These are phyloP conservation scores for Arthrinium puccinioides DNA, from an alignment of 2,329 filamentous ascomycete genomes.

Conservation along the genomic window DNA sequence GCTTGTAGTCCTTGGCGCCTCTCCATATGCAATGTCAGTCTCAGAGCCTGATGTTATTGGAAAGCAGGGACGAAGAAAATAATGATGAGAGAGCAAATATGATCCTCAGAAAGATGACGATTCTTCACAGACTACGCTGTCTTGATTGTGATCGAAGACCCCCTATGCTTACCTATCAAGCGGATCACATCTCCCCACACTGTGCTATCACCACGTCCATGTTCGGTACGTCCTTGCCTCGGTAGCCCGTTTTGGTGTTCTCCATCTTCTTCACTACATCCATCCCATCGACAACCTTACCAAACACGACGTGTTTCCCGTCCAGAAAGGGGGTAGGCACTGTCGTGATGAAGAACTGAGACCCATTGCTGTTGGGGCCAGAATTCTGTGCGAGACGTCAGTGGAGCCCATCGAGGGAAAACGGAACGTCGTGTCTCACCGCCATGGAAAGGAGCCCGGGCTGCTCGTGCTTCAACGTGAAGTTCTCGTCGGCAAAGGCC, in stretches of 20 bases:
- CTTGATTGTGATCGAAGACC: not conserved
- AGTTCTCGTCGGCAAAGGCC: constrained; percentile 87
- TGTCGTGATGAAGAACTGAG: constrained; percentile 96
- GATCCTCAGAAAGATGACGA: too few relatives aligned
- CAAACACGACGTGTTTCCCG: constrained; percentile 92
- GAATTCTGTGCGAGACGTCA: constrained; percentile 56
- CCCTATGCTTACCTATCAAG: too few relatives aligned
- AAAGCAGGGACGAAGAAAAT: too few relatives aligned
- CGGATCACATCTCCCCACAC: constrained; percentile 94
- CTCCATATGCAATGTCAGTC: too few relatives aligned
- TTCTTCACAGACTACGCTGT: too few relatives aligned
- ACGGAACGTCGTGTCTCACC: constrained; percentile 41
- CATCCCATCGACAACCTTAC: constrained; percentile 82
- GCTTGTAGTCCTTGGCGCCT: too few relatives aligned
- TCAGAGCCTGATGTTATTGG: too few relatives aligned
- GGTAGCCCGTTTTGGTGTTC: constrained; percentile 71
- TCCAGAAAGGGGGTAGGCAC: constrained; percentile 82
- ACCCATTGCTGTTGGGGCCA: constrained; percentile 87
- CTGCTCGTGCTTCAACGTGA: constrained; percentile 68
- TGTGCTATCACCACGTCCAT: constrained; percentile 77
- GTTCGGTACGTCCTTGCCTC: constrained; percentile 71
- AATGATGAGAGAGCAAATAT: too few relatives aligned
- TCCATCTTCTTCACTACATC: constrained; percentile 91
- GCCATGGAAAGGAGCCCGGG: constrained; percentile 89
- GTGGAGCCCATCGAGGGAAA: too few relatives aligned